These are phyloP conservation scores for Fusarium tjaetaba DNA, from an alignment of 2,329 filamentous ascomycete genomes.

Conservation along the genomic window DNA sequence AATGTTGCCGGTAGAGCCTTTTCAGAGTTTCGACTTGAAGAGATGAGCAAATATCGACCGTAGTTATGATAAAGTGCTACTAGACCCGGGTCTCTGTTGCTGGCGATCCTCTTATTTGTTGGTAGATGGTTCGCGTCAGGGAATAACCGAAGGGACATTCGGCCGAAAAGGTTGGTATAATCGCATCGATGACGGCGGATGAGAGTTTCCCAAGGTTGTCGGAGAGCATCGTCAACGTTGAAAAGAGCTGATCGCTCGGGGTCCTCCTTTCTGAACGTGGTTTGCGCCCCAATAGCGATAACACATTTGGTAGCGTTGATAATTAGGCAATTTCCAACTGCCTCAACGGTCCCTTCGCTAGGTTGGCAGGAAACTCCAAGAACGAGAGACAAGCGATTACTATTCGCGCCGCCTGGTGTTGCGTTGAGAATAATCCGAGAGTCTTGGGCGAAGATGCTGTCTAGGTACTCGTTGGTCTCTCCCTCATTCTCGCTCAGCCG, in stretches of 20 bases:
- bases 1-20: conserved; percentile 47
- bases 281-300: conserved; percentile 37
- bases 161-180: conserved; percentile 24
- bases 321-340: conserved; percentile 30
- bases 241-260: conserved; percentile 31
- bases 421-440: conserved; percentile 30
- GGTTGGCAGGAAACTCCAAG: conserved; percentile 17
- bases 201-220: conserved; percentile 20
- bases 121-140: conserved; percentile 33
- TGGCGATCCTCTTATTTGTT: conserved; percentile 31
- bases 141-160: conserved; percentile 33
- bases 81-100: conserved; percentile 41
- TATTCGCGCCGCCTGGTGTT: conserved; percentile 35
- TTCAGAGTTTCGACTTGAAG: conserved; percentile 32
- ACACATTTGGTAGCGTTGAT: conserved; percentile 19
- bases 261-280: conserved; percentile 35
- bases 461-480: conserved; percentile 42
- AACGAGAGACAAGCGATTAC: conserved; percentile 30
- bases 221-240: conserved; percentile 39
- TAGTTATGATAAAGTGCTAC: conserved; percentile 46
- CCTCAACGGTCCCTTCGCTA: conserved; percentile 4
- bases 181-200: conserved; percentile 32
- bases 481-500: conserved; percentile 35
- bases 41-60: conserved; percentile 47
- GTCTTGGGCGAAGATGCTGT: conserved; percentile 34